Evolutionary conservation across 73 alveolate genomes (phyloP), one percentile per base, ranked within the genome.

Genomic region (Paramecium sonneborni): DNA sequence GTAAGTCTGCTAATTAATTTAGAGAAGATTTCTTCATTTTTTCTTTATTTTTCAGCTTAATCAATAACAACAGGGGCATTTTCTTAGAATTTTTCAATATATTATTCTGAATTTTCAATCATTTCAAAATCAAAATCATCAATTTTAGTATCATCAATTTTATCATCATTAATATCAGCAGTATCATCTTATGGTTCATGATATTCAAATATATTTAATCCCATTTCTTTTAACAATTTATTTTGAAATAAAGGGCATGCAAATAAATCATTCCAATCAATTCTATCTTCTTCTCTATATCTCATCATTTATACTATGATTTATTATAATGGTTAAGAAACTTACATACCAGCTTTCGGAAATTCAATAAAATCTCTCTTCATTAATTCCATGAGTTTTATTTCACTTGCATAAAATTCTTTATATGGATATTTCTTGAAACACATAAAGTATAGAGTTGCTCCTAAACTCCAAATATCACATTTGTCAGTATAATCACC

Each of bases 391-490:
- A 44, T 43, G 7, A 88, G 28, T 37, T 88, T 88, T 14, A 88
- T 11, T 5, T 88, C 55, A 62, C 85, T 79, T 3, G 44, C 69
- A 79, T 79, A 88, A 12, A 39, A 21, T 4, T 82, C 98, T 55
- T 92, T 94, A 93, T 95, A 95, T 21, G 97, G 98, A 86, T 93
- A 94, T 55, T 88, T 70, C 14, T 96, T 96, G 24, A 93, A 95
- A 10, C 95, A 76, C 96, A 95, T 93, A 88, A 95, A 98, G 93
- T 95, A 96, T 41, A 97, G 93, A 85, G 93, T 93, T 30, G 95
- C 92, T n/a, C 99, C 99, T 35, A 95, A 85, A 37, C 96, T 88
- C 99, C 99, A 96, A 92, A 95, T 92, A 88, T 96, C 99, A 23
- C 94, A 96, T 82, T 96, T 93, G 18, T 24, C 46, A 20, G 85